Percentiles rank a stretch among this genome's conserved stretches.
Evolutionary conservation across 2,329 filamentous ascomycete genomes (phyloP).

Genomic region (Aureobasidium melanogenum): DNA sequence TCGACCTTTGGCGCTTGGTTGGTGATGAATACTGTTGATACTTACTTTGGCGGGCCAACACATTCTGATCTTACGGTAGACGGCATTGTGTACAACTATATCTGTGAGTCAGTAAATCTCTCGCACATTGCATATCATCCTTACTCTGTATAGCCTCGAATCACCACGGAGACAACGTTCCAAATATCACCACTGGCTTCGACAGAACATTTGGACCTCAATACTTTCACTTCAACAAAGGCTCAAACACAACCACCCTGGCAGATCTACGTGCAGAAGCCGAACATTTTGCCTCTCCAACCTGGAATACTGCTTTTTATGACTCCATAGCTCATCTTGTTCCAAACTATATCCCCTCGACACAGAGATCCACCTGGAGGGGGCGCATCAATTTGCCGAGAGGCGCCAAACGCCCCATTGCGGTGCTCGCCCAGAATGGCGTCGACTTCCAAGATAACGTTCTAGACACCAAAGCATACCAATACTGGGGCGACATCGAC

Average conservation of each 20-base stretch:
- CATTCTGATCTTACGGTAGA: slow-evolving; percentile 57
- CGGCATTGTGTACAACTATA: slow-evolving; percentile 58
- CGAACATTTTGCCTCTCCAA: slow-evolving; percentile 39
- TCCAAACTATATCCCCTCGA: slow-evolving; percentile 49
- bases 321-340: slow-evolving; percentile 53
- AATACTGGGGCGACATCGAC: slow-evolving; percentile 53
- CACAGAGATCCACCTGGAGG: slow-evolving; percentile 42
- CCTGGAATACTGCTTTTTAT: slow-evolving; percentile 54
- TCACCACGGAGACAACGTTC: slow-evolving; percentile 54
- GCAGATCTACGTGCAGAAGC: slow-evolving; percentile 47
- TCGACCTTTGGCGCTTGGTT: slow-evolving; percentile 53
- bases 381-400: slow-evolving; percentile 44
- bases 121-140: background rate
- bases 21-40: slow-evolving; percentile 56
- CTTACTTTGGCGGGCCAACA: slow-evolving; percentile 52
- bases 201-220: slow-evolving; percentile 57
- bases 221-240: slow-evolving; percentile 56
- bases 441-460: slow-evolving; percentile 53
- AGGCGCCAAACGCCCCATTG: slow-evolving; percentile 44
- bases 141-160: slow-evolving; percentile 38
- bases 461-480: slow-evolving; percentile 45
- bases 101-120: slow-evolving; percentile 23
- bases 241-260: slow-evolving; percentile 37
- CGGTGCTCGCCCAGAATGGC: slow-evolving; percentile 45
- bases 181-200: slow-evolving; percentile 56